Percentiles rank a stretch among this genome's conserved stretches.
Evolutionary conservation across 805 yeast species (phyloP).

Genomic region (Nakazawaea ishiwadae): DNA sequence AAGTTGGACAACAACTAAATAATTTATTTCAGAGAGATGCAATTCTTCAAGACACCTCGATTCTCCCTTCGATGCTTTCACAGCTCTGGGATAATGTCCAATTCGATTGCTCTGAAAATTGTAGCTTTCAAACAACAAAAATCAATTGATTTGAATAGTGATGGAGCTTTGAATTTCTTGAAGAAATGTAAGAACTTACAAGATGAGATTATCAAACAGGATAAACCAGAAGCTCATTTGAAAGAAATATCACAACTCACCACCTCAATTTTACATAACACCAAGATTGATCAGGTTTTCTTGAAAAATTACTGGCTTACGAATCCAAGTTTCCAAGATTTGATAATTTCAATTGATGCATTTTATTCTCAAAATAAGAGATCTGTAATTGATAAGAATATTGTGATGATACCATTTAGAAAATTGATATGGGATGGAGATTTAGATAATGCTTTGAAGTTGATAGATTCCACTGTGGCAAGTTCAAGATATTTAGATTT

Average conservation of each 20-base stretch:
- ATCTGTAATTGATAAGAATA: conserved; percentile 27
- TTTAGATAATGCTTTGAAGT: conserved; percentile 47
- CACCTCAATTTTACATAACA: conserved; percentile 14
- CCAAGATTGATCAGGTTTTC: conserved; percentile 17
- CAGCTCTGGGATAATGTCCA: too few relatives aligned
- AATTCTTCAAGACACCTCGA: too few relatives aligned
- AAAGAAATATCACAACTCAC: conserved; percentile 20
- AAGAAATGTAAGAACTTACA: conserved; percentile 22
- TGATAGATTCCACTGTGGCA: conserved; percentile 61
- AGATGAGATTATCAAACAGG: conserved; percentile 19
- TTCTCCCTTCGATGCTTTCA: too few relatives aligned
- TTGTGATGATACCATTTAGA: conserved; percentile 62
- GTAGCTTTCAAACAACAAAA: too few relatives aligned
- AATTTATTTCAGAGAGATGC: too few relatives aligned
- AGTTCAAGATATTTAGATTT: conserved; percentile 41
- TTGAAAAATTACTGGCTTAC: conserved; percentile 19
- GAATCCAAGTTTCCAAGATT: conserved; percentile 21
- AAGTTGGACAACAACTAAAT: too few relatives aligned
- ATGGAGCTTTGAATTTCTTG: conserved; percentile 11
- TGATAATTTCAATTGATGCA: conserved; percentile 20
- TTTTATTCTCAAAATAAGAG: conserved; percentile 20
- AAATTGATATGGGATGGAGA: conserved; percentile 54
- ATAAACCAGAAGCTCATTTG: conserved; percentile 18
- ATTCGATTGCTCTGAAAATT: too few relatives aligned
- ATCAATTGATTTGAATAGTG: not conserved